Base-by-base conservation (phyloP, 352 stramenopile genomes). In the Phytophthora lateralis region DNA sequence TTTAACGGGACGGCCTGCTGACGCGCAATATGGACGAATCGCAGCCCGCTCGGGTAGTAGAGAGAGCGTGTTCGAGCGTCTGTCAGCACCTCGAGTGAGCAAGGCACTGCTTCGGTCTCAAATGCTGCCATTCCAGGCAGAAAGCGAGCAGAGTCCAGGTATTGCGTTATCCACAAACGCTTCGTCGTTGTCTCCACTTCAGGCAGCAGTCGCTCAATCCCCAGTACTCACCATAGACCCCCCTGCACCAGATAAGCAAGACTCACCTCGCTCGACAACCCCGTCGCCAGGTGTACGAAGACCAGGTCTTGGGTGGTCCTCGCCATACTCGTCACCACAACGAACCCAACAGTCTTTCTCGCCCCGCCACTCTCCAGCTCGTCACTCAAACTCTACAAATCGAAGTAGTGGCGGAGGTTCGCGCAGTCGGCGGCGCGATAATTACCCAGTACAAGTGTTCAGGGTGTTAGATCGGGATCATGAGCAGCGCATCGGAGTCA, bases 401-500 rank as follows among this genome's bases (percentile, higher is more conserved):
- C 37, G 55, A 57, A 69, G 45, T n/a, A 58, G 26, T 21, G 37
- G 39, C 14, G 42, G 15, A 43, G 47, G 26, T 15, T 48, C 58
- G 2, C 49, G 47, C 3, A 27, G 12, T 29, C 47, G 10, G 4
- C 38, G 53, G 1, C 44, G 80, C 38, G 51, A 69, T n/a, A 85
- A 62, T 26, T 85, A 82, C 30, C 59, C 66, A 5, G 62, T 71
- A 2, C 67, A 60, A 30, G 80, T 91, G 1, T 91, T 91, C 52
- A 48, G 60, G 12, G 69, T 89, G 0, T 45, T 91, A 11, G 82
- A 91, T 55, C 66, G 78, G 21, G 53, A 81, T 20, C 63, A 78
- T 39, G 61, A 62, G 29, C 62, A 66, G 17, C 71, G 75, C 0
- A 81, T 91, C 15, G 78, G 74, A 0, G 76, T 89, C 7, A 66